These are phyloP conservation scores for Microstegium vimineum DNA, from an alignment of 176 grass and related monocot species.

Conservation along the genomic window DNA sequence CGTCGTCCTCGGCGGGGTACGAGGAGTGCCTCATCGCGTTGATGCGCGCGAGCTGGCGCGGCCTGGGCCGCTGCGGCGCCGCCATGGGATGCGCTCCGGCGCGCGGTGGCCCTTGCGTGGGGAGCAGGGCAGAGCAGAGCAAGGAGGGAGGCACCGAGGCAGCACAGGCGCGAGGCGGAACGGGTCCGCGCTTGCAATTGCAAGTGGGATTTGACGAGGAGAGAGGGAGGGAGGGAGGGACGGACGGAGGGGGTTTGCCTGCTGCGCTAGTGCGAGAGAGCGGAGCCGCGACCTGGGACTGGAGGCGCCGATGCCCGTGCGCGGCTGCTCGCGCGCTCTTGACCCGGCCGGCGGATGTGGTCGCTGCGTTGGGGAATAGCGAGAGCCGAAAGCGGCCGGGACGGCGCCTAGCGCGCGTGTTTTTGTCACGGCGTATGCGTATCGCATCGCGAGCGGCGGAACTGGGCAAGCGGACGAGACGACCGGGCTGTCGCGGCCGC, in stretches of 20 bases:
- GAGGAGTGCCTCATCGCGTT: constrained; percentile 59
- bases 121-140: not conserved
- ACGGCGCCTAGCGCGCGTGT: not conserved
- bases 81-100: not conserved
- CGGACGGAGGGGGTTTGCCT: no score
- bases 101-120: not conserved
- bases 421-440: not conserved
- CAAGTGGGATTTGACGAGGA: constrained; percentile 30
- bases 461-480: not conserved
- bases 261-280: no score
- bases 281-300: not conserved
- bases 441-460: not conserved
- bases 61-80: constrained; percentile 22
- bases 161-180: not conserved
- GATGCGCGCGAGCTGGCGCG: constrained; percentile 43
- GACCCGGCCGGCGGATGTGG: not conserved
- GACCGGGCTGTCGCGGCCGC: not conserved
- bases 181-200: not conserved
- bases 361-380: not conserved
- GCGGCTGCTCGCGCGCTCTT: not conserved
- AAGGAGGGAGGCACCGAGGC: not conserved
- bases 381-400: not conserved
- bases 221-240: not conserved
- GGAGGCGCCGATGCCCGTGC: not conserved
- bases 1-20: no score